Evolutionary conservation across 192 early-diverging fungal genomes (phyloP).

Genomic region (Backusella australiensis): DNA sequence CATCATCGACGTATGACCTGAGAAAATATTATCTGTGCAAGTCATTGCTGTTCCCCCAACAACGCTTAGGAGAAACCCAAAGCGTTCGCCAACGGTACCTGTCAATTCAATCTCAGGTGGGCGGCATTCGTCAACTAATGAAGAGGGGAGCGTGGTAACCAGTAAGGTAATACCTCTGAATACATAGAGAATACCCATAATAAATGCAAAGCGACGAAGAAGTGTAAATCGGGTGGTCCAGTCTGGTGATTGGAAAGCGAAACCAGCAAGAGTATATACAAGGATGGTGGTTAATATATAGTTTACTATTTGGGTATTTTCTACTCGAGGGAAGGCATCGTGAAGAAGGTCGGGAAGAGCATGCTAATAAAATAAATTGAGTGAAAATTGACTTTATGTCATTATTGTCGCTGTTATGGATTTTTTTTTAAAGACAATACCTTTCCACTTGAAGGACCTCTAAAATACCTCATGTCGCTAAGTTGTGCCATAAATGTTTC

Average conservation of each 20-base stretch:
- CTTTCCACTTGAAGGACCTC: background rate
- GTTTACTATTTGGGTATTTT: conserved; percentile 47
- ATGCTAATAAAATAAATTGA: background rate
- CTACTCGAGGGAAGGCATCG: conserved; percentile 43
- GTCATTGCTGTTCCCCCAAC: conserved; percentile 47
- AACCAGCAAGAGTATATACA: conserved; percentile 40
- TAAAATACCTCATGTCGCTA: conserved; percentile 26
- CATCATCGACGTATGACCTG: conserved; percentile 60
- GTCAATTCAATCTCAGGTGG: conserved; percentile 37
- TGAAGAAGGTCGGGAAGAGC: conserved; percentile 50
- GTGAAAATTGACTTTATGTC: background rate
- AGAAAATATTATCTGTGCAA: conserved; percentile 66
- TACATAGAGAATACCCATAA: conserved; percentile 55
- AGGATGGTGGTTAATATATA: conserved; percentile 48
- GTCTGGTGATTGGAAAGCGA: conserved; percentile 36
- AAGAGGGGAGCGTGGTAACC: conserved; percentile 56
- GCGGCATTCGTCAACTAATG: conserved; percentile 34
- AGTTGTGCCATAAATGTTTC: conserved; percentile 30
- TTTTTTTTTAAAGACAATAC: conserved; percentile 7
- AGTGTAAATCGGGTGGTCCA: conserved; percentile 54
- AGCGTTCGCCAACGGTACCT: conserved; percentile 38
- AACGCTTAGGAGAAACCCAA: conserved; percentile 43
- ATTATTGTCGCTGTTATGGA: background rate
- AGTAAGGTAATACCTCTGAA: conserved; percentile 53
- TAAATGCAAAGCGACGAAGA: conserved; percentile 50